phyloP scores from a whole-genome alignment of 1,284 basidiomycete genomes.

The Apiotrichum akiyoshidainum region DNA sequence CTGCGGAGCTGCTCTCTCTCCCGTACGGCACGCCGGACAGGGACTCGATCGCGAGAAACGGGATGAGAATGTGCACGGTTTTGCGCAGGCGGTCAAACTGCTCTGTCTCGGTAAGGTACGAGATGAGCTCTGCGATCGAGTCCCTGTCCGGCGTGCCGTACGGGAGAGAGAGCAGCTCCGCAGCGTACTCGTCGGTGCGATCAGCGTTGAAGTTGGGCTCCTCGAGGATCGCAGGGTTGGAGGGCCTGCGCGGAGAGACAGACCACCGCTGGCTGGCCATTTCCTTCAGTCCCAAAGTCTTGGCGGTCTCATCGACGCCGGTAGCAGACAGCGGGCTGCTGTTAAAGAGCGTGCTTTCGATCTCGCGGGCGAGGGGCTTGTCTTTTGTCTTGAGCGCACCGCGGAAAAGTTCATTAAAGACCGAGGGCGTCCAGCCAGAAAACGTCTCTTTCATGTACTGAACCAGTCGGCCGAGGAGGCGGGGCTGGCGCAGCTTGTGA shows the following conservation, averaged over 20 bases:
- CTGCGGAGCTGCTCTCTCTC: too few species aligned
- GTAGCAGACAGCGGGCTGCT: not conserved
- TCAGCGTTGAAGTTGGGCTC: not conserved
- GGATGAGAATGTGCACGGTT: slow-evolving; percentile 32
- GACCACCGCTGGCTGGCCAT: not conserved
- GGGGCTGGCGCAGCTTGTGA: slow-evolving; percentile 24
- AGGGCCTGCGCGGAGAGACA: not conserved
- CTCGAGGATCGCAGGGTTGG: not conserved
- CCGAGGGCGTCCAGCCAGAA: slow-evolving; percentile 8
- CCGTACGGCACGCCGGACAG: too few species aligned
- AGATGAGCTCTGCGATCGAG: slow-evolving; percentile 27
- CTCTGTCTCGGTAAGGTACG: slow-evolving; percentile 28
- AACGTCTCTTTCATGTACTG: slow-evolving; percentile 31
- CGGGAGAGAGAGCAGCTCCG: not conserved
- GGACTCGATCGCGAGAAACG: slow-evolving; percentile 30
- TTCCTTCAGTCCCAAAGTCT: not conserved
- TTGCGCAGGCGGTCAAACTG: slow-evolving; percentile 30
- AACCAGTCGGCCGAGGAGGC: slow-evolving; percentile 27
- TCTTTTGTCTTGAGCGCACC: slow-evolving; percentile 9
- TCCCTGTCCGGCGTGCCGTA: slow-evolving; percentile 16
- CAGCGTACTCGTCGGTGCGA: too few species aligned
- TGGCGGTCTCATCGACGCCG: not conserved
- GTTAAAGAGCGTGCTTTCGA: slow-evolving; percentile 13
- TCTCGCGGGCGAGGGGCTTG: slow-evolving; percentile 2
- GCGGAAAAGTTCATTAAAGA: slow-evolving; percentile 28